Percentiles rank a stretch among this genome's conserved stretches.
These are phyloP conservation scores for Picochlorum sp. DNA, from an alignment of 139 green algal genomes.

Conservation along the genomic window DNA sequence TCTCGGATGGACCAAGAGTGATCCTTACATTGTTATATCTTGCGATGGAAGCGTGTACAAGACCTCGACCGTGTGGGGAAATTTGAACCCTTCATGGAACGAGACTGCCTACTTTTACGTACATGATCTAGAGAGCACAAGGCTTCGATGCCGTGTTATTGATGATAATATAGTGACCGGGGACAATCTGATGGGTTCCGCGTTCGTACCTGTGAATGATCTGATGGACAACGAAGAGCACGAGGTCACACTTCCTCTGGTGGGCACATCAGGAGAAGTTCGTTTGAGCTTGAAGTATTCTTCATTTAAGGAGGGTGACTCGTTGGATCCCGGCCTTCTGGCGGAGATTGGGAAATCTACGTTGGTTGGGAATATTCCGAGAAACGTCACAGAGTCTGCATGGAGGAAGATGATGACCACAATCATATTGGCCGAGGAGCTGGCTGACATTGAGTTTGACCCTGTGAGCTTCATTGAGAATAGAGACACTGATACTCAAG, in stretches of 20 bases:
- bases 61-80: conserved; percentile 4
- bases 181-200: conserved; percentile 7
- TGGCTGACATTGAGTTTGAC: conserved; percentile 29
- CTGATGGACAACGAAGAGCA: conserved; percentile 1
- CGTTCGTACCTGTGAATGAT: conserved; percentile 2
- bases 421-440: conserved; percentile 20
- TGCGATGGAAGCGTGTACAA: background rate
- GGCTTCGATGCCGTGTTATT: conserved; percentile 2
- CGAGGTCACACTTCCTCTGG: conserved; percentile 1
- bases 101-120: conserved; percentile 4
- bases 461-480: conserved; percentile 62
- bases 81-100: conserved; percentile 15
- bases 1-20: background rate
- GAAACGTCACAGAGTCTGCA: background rate
- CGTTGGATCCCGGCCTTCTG: background rate
- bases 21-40: conserved; percentile 8
- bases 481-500: conserved; percentile 47
- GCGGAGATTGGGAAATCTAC: conserved; percentile 10
- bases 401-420: conserved; percentile 34
- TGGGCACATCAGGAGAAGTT: background rate
- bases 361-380: conserved; percentile 5
- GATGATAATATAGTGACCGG: conserved; percentile 11
- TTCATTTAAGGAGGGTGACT: background rate
- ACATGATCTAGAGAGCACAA: background rate
- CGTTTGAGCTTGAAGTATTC: conserved; percentile 1